Evolutionary conservation across 306 rosid species (phyloP), one percentile per base, ranked within the genome.

Genomic region (Vigna unguiculata): DNA sequence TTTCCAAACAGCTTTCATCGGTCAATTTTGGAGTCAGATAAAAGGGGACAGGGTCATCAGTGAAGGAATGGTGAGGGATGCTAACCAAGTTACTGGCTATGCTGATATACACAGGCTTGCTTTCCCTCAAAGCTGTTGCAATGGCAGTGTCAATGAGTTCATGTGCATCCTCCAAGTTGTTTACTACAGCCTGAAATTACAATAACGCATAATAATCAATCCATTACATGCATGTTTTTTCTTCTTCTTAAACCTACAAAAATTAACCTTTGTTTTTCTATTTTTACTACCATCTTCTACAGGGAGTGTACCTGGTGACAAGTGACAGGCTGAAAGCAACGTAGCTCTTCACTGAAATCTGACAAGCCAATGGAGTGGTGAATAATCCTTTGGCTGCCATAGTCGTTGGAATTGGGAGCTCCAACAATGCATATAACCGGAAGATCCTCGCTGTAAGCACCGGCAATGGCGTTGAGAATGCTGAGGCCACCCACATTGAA

Each of bases 91-190:
- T 69, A 41, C 71, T 58, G 20, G 71, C 25, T 19, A 78, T 58
- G 51, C 82, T 78, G 2, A 78, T 69, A 21, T 78, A 78, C n/a
- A 78, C 82, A 46, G 82, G 82, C 21, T 78, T 78, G 70, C 77
- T 78, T 59, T 78, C 82, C 32, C 58, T 78, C 61, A 78, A 8
- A 28, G 61, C 48, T 14, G 28, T 20, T 46, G 82, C 66, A 34
- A 78, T 78, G 17, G 82, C 82, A 12, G 53, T 28, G 34, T 78
- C 82, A 21, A 78, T 69, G 30, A 4, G 58, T 30, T 69, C 76
- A 14, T 46, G 70, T n/a, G 82, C 82, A 78, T 78, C 79, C 1
- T 74, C 79, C 9, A 74, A 13, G 16, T 47, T 21, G 21, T 47
- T 74, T 47, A 61, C 21, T 30, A 74, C 60, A 3, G 59, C 48